Percentiles rank a stretch among this genome's conserved stretches.
Evolutionary conservation across 2,329 filamentous ascomycete genomes (phyloP).

Genomic region (Fusarium ambrosium): DNA sequence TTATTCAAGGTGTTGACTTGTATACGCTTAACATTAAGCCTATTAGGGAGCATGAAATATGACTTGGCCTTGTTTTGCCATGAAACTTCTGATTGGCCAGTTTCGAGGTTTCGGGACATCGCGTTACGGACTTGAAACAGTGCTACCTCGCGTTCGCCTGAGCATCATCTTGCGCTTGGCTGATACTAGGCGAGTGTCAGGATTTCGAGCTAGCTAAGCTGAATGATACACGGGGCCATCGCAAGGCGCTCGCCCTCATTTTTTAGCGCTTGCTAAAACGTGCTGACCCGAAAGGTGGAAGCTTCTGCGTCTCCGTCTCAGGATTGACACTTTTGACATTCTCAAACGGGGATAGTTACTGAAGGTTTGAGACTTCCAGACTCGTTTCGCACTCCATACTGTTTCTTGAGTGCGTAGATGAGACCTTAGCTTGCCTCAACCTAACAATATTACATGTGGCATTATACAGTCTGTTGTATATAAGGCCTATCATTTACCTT

Average conservation of each 20-base stretch:
- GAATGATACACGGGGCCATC: background rate
- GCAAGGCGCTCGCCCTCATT: background rate
- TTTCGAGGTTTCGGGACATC: background rate
- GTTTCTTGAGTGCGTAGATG: background rate
- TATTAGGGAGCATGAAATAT: background rate
- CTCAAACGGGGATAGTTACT: background rate
- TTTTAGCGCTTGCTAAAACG: background rate
- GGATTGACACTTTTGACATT: background rate
- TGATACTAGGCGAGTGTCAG: background rate
- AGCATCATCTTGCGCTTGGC: background rate
- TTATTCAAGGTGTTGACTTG: background rate
- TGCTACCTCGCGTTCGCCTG: background rate
- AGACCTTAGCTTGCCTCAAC: background rate
- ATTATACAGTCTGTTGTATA: background rate
- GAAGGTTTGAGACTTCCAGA: background rate
- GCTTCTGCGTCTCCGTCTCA: background rate
- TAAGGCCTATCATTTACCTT: background rate
- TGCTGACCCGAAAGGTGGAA: background rate
- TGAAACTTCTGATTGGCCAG: background rate
- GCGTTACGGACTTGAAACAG: background rate
- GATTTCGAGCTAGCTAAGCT: background rate
- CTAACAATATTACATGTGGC: background rate
- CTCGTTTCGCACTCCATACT: background rate
- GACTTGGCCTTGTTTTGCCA: background rate
- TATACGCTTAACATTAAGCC: background rate